Base-by-base conservation (phyloP, 768 basidiomycete species). In the Suillus sp. region DNA sequence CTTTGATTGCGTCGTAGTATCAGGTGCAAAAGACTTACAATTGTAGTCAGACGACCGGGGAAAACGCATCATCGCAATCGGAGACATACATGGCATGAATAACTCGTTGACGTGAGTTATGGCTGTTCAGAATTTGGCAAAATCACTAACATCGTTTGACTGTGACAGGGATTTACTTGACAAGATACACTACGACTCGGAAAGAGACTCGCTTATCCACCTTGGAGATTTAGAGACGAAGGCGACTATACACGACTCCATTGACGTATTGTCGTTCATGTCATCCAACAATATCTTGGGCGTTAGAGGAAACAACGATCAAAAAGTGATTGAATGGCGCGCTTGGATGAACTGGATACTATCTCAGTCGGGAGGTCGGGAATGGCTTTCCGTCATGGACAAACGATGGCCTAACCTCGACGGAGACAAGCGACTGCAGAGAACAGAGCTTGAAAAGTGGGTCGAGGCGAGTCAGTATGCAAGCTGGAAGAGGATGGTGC, bases 231-330 rank as follows among this genome's bases (percentile, higher is more conserved):
- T 96, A 14, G 69, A 92, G n/a, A 79, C 90, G 22, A 96, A 91
- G 74, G 90, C 88, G 7, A 74, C 81, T 0, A 81, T 83, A 60
- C 66, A 81, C 38, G 82, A 83, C 20, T 90, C 91, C 1, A 74
- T 89, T 62, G 78, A 83, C 8, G 80, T 91, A n/a, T 77, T 96
- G 9, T 74, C 79, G 10, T 92, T 84, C 74, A 82, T 97, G 81
- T 76, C 86, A 2, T 69, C 78, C 13, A 72, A 89, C 68, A 84
- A 85, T 59, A 80, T 93, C 45, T 83, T 83, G 22, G 95, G 94
- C 20, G 93, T 97, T 3, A 86, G 96, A 42, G 96, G 96, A 0
- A 99, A 99, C 73, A 93, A 98, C 71, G 96, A 99, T 77, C 94
- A 98, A 75, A 84, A 83, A 66, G 86, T 95, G 53, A 83, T 98